Percentiles rank a stretch among this genome's conserved stretches.
Conservation (phyloP, 2,329 filamentous ascomycete genomes). For the Clonostachys solani region DNA sequence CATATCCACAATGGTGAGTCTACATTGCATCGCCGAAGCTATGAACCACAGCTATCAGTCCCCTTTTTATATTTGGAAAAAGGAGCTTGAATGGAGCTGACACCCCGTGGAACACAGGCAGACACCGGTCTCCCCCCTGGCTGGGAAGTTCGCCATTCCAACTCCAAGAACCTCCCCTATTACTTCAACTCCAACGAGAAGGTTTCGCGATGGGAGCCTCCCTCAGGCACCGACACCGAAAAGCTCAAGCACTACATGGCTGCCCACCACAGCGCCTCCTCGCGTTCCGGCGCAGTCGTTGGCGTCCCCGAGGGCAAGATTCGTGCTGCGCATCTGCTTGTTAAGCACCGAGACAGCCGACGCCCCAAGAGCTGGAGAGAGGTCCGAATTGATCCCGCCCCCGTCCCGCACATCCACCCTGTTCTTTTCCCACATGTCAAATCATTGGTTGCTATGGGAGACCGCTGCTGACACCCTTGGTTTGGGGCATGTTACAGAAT, state of each 20-base stretch:
- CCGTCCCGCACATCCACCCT: too few species aligned
- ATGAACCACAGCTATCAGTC: too few species aligned
- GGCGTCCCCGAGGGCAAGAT: conserved; percentile 72
- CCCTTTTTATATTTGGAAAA: too few species aligned
- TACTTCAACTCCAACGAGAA: conserved; percentile 91
- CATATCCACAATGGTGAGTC: too few species aligned
- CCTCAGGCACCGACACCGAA: conserved; percentile 80
- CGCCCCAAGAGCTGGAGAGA: conserved; percentile 92
- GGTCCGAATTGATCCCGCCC: conserved; percentile 24
- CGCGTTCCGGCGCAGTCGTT: conserved; percentile 29
- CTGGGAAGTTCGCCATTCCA: conserved; percentile 97
- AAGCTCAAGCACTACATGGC: conserved; percentile 95
- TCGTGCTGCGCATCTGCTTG: conserved; percentile 83
- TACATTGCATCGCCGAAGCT: too few species aligned
- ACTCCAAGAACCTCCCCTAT: conserved; percentile 98
- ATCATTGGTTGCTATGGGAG: too few species aligned
- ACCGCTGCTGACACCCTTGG: background rate
- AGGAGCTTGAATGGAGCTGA: too few species aligned
- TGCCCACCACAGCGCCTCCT: conserved; percentile 66
- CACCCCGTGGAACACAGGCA: conserved; percentile 32
- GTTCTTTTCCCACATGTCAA: too few species aligned
- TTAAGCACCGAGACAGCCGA: conserved; percentile 88
- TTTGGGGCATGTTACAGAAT: conserved; percentile 34
- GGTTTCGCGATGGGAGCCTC: conserved; percentile 93
- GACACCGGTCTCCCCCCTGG: conserved; percentile 77